Base-by-base conservation (phyloP, 805 yeast species). In the Scheffersomyces lignosus region DNA sequence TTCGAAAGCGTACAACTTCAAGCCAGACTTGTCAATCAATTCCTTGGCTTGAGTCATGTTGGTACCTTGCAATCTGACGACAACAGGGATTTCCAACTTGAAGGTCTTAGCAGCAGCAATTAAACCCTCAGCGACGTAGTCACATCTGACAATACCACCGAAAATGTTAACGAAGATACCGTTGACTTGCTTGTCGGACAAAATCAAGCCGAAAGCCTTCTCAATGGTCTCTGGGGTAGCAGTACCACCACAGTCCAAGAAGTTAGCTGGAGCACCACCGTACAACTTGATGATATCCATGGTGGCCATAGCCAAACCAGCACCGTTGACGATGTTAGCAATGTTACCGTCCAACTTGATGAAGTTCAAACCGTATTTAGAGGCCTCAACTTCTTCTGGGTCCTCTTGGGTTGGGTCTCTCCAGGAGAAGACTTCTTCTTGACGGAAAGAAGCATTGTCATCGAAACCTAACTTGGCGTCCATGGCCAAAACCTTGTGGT, bases 291-390 rank as follows among this genome's bases (percentile, higher is more conserved):
- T 88, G 65, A 95, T 95, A 71, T 93, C 99, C 97, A 93, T 90
- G 50, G 99, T 93, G 55, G 99, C 99, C 99, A 93, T 93, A 58
- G 99, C 99, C 64, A 93, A 80, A 69, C 99, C 99, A 41, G 99
- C 99, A 76, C 99, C 99, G 70, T 93, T 93, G 65, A 93, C 99
- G 47, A 93, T 77, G 76, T 96, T 91, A 56, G 99, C 99, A 61
- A 93, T 91, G 78, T 89, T 87, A 70, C 99, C 99, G 62, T 91
- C 95, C 62, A 93, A 82, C 75, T 93, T 93, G 75, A 93, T 95
- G 69, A 91, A 93, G 76, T 93, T 93, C 60, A 93, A 80, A 56
- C 89, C 93, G 59, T 80, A 84, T 66, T 87, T 71, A 56, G 93
- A 75, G 46, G 99, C 99, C 66, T 78, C 83, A 52, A 88, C 88